Evolutionary conservation across 768 basidiomycete species (phyloP), one percentile per base, ranked within the genome.

Genomic region (Boletus speciosus): DNA sequence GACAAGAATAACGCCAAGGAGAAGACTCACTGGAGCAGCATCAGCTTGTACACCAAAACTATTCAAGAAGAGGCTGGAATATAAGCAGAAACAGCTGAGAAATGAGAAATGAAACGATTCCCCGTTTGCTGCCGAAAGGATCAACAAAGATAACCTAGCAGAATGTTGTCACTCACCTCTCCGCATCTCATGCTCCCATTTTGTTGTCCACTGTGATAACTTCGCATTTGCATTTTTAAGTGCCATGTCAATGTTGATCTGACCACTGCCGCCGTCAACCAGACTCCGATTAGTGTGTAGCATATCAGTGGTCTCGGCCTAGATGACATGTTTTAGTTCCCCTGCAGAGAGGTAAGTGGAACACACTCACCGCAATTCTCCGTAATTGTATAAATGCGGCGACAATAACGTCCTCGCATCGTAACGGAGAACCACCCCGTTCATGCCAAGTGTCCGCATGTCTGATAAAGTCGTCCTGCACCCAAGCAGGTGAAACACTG

Each of bases 271-370:
- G 25, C 76, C 72, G 52, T 61, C 77, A 32, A 64, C 56, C 43
- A 51, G 68, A 69, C 71, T 80, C 73, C 70, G 80, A 73, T 65
- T 82, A 60, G 78, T 66, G 60, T 82, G 78, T 65, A 90, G 82
- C 55, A 84, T 78, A 59, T 91, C 90, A 10, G 87, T 90, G 15
- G 85, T 87, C 68, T 89, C 86, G n/a, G 85, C 83, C 88, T 88
- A 63, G 32, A 49, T 56, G 44, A 31, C 47, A 48, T 29, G 5
- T 35, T 46, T 60, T 32, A 56, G 52, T 6, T 25, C 23, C n/a
- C 41, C 10, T 16, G 31, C 2, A 11, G 39, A 23, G n/a, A 36
- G 6, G 15, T 5, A 31, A 41, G 50, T n/a, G 14, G 44, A 44
- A 37, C 36, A 37, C 39, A 73, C 86, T 54, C 66, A 88, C 89